phyloP scores from a whole-genome alignment of 148 eudicot species.

The Linanthus parryae region DNA sequence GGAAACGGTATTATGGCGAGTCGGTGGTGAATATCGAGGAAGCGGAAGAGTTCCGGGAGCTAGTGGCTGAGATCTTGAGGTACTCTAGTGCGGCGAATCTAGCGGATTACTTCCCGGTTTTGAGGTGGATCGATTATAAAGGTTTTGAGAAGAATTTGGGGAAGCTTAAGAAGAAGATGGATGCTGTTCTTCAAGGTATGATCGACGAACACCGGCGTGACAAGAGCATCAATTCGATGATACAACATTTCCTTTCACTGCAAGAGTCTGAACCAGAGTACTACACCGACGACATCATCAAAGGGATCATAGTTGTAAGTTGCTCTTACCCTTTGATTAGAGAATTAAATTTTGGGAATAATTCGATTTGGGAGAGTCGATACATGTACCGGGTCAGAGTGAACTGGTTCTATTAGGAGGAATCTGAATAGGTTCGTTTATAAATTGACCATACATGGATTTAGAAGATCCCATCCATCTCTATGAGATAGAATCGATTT shows the following conservation, averaged over 20 bases:
- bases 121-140: conserved; percentile 21
- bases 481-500: no score
- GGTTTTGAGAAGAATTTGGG: conserved; percentile 22
- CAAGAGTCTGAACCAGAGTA: conserved; percentile 26
- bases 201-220: conserved; percentile 15
- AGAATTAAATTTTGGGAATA: no score
- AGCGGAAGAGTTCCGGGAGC: conserved; percentile 26
- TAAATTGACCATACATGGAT: no score
- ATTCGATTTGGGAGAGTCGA: no score
- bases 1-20: conserved; percentile 38
- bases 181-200: conserved; percentile 30
- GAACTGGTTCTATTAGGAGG: no score
- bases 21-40: conserved; percentile 9
- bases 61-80: conserved; percentile 18
- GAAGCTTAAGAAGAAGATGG: conserved; percentile 20
- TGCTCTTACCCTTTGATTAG: background rate
- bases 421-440: no score
- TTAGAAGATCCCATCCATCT: no score
- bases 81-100: conserved; percentile 7
- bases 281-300: conserved; percentile 21
- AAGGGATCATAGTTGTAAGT: conserved; percentile 16
- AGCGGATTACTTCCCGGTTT: conserved; percentile 33
- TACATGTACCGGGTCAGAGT: no score
- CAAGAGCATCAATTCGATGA: conserved; percentile 11
- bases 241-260: conserved; percentile 20